These are phyloP conservation scores for Saxispiralis lemnorum DNA, from an alignment of 495 filamentous ascomycete genomes.

Conservation along the genomic window DNA sequence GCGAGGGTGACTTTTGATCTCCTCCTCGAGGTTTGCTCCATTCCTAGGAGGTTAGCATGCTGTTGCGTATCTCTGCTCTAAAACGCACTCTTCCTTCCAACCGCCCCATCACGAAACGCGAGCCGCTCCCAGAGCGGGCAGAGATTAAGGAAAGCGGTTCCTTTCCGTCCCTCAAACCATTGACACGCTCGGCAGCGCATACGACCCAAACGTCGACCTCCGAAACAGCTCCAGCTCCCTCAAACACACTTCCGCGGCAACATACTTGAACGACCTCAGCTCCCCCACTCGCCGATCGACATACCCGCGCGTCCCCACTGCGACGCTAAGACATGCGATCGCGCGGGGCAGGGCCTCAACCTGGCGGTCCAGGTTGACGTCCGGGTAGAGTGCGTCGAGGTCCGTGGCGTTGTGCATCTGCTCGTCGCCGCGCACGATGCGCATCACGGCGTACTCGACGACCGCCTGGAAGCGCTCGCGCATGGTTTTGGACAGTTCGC, in stretches of 20 bases:
- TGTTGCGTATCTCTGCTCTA: too few species aligned
- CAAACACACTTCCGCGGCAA: constrained; percentile 30
- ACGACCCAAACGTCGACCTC: constrained; percentile 7
- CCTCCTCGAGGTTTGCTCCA: too few species aligned
- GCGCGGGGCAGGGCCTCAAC: constrained; percentile 29
- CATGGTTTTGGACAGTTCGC: constrained; percentile 42
- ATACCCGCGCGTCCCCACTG: constrained; percentile 16
- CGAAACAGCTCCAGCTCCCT: constrained; percentile 27
- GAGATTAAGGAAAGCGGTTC: too few species aligned
- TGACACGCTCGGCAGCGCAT: background rate
- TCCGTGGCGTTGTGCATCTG: constrained; percentile 14
- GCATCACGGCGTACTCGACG: constrained; percentile 27
- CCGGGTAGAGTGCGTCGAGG: background rate
- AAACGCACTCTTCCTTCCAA: too few species aligned
- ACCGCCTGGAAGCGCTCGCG: constrained; percentile 44
- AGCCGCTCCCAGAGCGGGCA: too few species aligned
- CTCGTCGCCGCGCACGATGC: constrained; percentile 29
- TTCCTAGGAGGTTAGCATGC: too few species aligned
- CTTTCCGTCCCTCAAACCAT: too few species aligned
- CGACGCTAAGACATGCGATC: constrained; percentile 33
- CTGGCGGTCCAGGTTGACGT: constrained; percentile 2
- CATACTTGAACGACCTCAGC: constrained; percentile 31
- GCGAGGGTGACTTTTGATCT: too few species aligned
- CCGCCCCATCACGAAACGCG: too few species aligned
- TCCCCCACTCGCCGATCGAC: constrained; percentile 15